Percentiles rank a stretch among this genome's conserved stretches.
Evolutionary conservation across 2,329 filamentous ascomycete species (phyloP).

Genomic region (Xylariaceae sp.): DNA sequence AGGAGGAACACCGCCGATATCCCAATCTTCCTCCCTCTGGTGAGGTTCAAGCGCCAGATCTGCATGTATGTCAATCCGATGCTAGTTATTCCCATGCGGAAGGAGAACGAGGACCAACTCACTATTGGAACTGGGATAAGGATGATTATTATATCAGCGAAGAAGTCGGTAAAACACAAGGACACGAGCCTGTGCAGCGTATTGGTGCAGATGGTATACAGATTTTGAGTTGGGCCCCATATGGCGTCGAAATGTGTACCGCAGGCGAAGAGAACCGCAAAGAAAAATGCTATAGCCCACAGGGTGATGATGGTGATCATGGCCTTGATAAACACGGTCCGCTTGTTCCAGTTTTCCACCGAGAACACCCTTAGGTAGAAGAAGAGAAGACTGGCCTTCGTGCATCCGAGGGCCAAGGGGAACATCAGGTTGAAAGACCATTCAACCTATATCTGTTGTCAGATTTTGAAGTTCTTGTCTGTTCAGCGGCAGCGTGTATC

Average conservation of each 20-base stretch:
- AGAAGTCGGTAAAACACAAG: not conserved
- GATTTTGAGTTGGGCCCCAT: not conserved
- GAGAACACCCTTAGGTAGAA: conserved; percentile 32
- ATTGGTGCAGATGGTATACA: not conserved
- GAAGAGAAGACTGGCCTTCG: conserved; percentile 30
- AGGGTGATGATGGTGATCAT: conserved; percentile 17
- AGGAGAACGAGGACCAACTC: no score
- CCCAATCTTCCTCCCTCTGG: no score
- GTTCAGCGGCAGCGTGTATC: no score
- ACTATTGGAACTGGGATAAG: no score
- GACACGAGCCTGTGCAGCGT: no score
- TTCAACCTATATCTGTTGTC: conserved; percentile 22
- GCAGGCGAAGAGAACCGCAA: conserved; percentile 27
- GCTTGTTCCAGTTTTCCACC: conserved; percentile 15
- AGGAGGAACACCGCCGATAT: no score
- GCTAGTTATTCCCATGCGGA: no score
- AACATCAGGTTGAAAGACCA: conserved; percentile 28
- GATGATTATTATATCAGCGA: not conserved
- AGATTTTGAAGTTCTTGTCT: no score
- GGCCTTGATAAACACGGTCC: no score
- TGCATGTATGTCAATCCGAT: no score
- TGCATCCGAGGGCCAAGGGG: conserved; percentile 28
- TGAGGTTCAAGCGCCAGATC: no score
- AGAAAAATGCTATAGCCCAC: conserved; percentile 27
- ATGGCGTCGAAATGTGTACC: no score